Base-by-base conservation (phyloP, 495 filamentous ascomycete species). In the Aspergillus cavernicola region DNA sequence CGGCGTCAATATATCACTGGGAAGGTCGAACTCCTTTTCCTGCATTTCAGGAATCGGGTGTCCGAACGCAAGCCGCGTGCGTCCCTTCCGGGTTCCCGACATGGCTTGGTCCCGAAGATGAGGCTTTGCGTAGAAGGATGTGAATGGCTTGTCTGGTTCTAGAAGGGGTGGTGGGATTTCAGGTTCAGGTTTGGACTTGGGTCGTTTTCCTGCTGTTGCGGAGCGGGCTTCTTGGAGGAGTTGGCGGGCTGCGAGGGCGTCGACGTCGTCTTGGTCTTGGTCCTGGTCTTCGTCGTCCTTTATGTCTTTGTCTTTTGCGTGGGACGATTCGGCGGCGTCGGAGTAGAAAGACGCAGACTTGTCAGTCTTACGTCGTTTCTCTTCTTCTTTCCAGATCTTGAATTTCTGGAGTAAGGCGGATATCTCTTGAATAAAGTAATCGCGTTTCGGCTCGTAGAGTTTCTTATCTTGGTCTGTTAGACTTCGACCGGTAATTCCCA, bases 341-440 rank as follows among this genome's bases (percentile, higher is more conserved):
- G 75, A 54, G 24, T 41, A 24, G 35, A 54, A 54, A 18, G 52
- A 47, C 7, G 42, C 62, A 3, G 77, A 72, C 23, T 79, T 80
- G 19, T 47, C 82, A 6, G 80, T 65, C 61, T 88, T 89, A 59
- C 87, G 72, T 26, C 85, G 81, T 67, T 90, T 92, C 68, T 97
- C 93, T 67, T 95, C 89, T 58, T 93, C 86, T 52, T 83, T 90
- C 91, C 92, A 97, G 20, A 76, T 66, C 32, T 81, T 79, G 67
- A 96, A 97, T 59, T 97, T 97, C 48, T 88, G 86, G 7, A 97
- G 72, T 37, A 97, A 81, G 0, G 77, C 78, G 49, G 86, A 76
- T 29, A 96, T 88, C 42, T 92, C 89, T 42, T 76, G 75, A 50
- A 96, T 85, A 62, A 97, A 92, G 60, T 89, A 83, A 43, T 85